phyloP scores from a whole-genome alignment of 306 rosid genomes.

The Dalbergia oliveri region DNA sequence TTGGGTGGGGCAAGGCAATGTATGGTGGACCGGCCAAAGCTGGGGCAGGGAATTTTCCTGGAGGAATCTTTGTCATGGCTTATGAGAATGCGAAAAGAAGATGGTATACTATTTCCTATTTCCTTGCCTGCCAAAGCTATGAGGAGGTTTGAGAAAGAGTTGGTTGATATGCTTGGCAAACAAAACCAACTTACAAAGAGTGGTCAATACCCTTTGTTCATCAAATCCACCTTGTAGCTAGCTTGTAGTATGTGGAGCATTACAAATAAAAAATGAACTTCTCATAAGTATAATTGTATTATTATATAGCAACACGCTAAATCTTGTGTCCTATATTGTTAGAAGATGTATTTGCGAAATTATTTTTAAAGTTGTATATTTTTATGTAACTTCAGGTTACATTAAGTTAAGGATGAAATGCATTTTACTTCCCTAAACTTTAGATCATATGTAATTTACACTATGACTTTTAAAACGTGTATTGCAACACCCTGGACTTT shows the following conservation, averaged over 20 bases:
- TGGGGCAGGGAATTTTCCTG: background rate
- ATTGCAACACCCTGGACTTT: too few relatives aligned
- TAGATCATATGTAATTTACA: too few relatives aligned
- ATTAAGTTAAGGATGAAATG: too few relatives aligned
- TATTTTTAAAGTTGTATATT: too few relatives aligned
- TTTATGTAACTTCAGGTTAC: too few relatives aligned
- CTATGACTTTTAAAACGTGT: too few relatives aligned
- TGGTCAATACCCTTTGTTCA: background rate
- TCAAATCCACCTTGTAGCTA: background rate
- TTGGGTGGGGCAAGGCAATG: slow-evolving; percentile 65
- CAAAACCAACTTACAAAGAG: background rate
- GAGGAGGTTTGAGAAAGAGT: slow-evolving; percentile 55
- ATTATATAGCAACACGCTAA: too few relatives aligned
- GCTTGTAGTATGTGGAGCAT: background rate
- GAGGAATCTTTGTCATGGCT: slow-evolving; percentile 4
- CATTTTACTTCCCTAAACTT: too few relatives aligned
- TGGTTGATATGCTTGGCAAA: slow-evolving; percentile 21
- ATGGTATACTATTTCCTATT: slow-evolving; percentile 46
- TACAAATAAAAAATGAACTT: too few relatives aligned
- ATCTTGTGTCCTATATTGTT: too few relatives aligned
- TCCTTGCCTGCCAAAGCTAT: slow-evolving; percentile 49
- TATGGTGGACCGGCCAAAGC: slow-evolving; percentile 45
- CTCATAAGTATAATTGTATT: too few relatives aligned
- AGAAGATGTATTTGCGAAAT: too few relatives aligned
- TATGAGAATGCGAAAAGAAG: slow-evolving; percentile 18